Evolutionary conservation across 2,329 filamentous ascomycete species (phyloP), one percentile per base, ranked within the genome.

Genomic region (Ilyonectria sp.): DNA sequence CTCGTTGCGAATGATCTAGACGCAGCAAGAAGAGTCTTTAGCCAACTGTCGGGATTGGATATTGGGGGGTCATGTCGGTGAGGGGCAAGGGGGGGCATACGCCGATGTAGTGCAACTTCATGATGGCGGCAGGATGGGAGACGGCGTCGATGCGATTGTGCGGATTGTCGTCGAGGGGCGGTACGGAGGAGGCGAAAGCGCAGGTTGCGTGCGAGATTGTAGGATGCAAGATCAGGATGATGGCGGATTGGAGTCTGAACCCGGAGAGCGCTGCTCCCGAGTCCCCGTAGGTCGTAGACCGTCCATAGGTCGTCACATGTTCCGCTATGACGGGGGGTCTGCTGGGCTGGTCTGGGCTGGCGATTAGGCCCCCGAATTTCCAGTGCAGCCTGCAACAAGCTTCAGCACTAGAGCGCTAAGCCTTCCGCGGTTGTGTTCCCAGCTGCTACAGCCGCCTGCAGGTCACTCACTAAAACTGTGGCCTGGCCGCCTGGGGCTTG

Each of bases 41-140:
- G 73, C 70, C 68, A 64, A 65, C 68, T 40, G 60, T 63, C 43
- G 63, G 64, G 47, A 31, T 29, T 26, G 46, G 62, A 47, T 19
- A 54, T 43, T 43, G 44, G 47, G 47, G 55, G 13, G 19, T 7
- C n/a, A 40, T 71, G 74, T 74, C 76, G 65, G 65, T 74, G 74
- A 77, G 73, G 69, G 56, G 67, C 69, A 68, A 37, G 55, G 66
- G 66, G 57, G 68, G 69, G 79, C 91, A 71, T 91, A 96, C 94
- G 76, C 93, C 94, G 79, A 97, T 94, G 83, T 96, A 96, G 82
- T 93, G 88, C 81, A 96, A 85, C 90, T 95, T 95, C 93, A 95
- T 95, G 79, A 76, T 91, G 82, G 70, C 59, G 40, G 55, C 58
- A 29, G 43, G 19, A 61, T 63, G 17, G 26, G 33, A 31, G 31